Evolutionary conservation across 345 rosid genomes (phyloP).

Genomic region (Lumnitzera racemosa): DNA sequence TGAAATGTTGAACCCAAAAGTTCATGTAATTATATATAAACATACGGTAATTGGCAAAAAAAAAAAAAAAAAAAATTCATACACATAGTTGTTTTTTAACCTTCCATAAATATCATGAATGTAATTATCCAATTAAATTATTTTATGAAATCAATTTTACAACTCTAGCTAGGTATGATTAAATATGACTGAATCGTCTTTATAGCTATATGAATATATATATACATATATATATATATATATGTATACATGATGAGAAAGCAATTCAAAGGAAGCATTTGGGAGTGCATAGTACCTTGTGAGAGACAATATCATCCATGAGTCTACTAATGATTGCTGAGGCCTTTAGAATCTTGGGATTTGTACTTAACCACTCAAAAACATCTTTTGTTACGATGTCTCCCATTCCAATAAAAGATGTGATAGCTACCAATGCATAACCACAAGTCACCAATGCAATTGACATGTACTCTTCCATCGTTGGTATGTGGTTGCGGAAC

Average conservation of each 20-base stretch:
- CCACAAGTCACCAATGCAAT: slow-evolving; percentile 10
- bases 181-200: too few relatives aligned
- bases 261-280: neutral
- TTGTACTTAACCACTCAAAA: slow-evolving; percentile 6
- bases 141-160: too few relatives aligned
- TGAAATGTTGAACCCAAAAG: too few relatives aligned
- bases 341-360: slow-evolving; percentile 4
- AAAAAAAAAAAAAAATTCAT: too few relatives aligned
- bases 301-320: slow-evolving; percentile 13
- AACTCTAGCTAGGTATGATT: too few relatives aligned
- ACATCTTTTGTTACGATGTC: slow-evolving; percentile 2
- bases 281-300: neutral
- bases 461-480: slow-evolving; percentile 18
- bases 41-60: too few relatives aligned
- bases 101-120: too few relatives aligned
- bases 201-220: too few relatives aligned
- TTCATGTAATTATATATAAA: too few relatives aligned
- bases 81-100: too few relatives aligned
- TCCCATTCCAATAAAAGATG: slow-evolving; percentile 6
- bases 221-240: too few relatives aligned
- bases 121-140: too few relatives aligned
- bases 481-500: slow-evolving; percentile 12
- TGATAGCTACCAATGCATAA: neutral
- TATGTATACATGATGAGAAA: neutral
- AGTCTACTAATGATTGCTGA: slow-evolving; percentile 6